These are phyloP conservation scores for Syzygium syzygioides DNA, from an alignment of 441 rosid species.

Conservation along the genomic window DNA sequence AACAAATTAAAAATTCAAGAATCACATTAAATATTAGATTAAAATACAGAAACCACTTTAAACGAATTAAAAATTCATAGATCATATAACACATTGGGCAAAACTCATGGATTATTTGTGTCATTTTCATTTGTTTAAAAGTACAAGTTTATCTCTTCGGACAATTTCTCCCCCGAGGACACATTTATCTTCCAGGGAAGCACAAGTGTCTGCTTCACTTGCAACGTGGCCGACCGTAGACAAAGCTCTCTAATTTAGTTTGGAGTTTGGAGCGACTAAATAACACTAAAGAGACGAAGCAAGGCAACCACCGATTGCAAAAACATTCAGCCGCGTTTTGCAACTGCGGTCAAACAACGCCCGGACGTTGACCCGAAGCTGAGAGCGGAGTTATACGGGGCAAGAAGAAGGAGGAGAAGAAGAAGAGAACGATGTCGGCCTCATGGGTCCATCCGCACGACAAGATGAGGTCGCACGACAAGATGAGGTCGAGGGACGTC, in stretches of 20 bases:
- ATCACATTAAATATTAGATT: no score
- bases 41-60: no score
- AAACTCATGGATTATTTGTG: no score
- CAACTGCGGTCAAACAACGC: neutral
- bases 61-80: no score
- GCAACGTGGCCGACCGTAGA: neutral
- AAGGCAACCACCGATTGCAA: neutral
- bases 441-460: slow-evolving; percentile 39
- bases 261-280: neutral
- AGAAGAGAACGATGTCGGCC: slow-evolving; percentile 15
- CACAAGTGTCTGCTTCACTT: slow-evolving; percentile 9
- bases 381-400: neutral
- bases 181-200: neutral
- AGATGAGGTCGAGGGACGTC: slow-evolving; percentile 46
- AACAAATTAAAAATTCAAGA: no score
- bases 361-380: neutral
- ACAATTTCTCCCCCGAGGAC: neutral
- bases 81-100: no score
- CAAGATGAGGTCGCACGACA: no score
- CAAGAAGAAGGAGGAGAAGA: neutral
- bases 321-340: neutral
- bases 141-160: neutral
- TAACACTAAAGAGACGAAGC: neutral
- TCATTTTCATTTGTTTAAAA: neutral
- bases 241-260: neutral